Percentiles rank a stretch among this genome's conserved stretches.
phyloP scores from a whole-genome alignment of 2,329 filamentous ascomycete species.

The Claviceps sorghi region DNA sequence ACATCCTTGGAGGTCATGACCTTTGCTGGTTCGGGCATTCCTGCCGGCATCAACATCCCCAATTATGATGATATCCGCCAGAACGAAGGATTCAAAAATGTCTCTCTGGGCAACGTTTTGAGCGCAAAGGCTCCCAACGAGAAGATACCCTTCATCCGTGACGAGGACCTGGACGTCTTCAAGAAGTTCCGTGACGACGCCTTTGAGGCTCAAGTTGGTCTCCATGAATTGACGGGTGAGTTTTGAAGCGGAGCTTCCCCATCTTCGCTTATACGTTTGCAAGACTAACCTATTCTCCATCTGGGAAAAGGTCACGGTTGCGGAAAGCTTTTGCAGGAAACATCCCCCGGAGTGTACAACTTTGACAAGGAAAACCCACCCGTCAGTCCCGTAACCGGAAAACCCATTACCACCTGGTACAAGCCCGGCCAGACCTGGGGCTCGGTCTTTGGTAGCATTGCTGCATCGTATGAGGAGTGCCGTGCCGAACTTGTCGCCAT shows the following conservation, averaged over 20 bases:
- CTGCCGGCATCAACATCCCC: conserved; percentile 53
- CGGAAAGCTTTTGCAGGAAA: conserved; percentile 87
- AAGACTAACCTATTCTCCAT: conserved; percentile 5
- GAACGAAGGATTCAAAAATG: conserved; percentile 79
- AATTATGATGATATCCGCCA: conserved; percentile 70
- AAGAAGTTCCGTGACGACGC: conserved; percentile 71
- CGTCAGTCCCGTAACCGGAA: conserved; percentile 60
- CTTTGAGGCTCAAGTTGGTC: conserved; percentile 90
- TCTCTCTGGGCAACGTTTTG: conserved; percentile 84
- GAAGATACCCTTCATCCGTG: conserved; percentile 77
- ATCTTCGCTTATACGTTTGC: not conserved
- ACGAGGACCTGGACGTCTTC: conserved; percentile 63
- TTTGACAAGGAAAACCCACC: conserved; percentile 76
- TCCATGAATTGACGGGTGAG: conserved; percentile 63
- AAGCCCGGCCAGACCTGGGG: conserved; percentile 93
- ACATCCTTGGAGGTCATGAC: conserved; percentile 85
- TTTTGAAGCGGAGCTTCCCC: not conserved
- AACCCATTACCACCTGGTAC: conserved; percentile 72
- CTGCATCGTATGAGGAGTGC: conserved; percentile 86
- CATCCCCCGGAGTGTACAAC: conserved; percentile 66
- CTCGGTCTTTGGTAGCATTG: conserved; percentile 75
- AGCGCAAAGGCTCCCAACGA: conserved; percentile 86
- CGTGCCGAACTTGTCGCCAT: conserved; percentile 89
- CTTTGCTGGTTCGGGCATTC: conserved; percentile 53
- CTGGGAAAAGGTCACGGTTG: conserved; percentile 57